Conservation (phyloP, 495 filamentous ascomycete species). For the Podospora anserina region DNA sequence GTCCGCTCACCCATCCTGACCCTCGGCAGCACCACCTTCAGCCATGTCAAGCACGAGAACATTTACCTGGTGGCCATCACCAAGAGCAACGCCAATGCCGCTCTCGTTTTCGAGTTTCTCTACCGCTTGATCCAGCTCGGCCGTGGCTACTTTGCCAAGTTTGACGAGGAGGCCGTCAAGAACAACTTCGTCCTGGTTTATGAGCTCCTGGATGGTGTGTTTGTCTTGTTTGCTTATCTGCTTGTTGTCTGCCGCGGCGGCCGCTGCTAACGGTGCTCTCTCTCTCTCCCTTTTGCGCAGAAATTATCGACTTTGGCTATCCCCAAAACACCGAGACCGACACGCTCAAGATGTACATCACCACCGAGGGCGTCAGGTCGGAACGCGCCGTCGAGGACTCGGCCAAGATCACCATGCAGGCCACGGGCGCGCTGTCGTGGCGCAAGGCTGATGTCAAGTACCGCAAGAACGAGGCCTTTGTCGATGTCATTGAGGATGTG, state of each 20-base stretch:
- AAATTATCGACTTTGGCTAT: constrained; percentile 99
- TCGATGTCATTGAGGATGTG: constrained; percentile 99
- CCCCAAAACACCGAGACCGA: constrained; percentile 99
- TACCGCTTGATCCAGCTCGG: constrained; percentile 88
- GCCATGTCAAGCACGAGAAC: constrained; percentile 99
- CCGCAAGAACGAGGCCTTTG: constrained; percentile 98
- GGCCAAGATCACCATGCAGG: constrained; percentile 98
- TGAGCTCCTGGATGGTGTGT: constrained; percentile 88
- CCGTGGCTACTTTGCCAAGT: constrained; percentile 96
- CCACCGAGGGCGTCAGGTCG: constrained; percentile 96
- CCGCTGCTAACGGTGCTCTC: neutral
- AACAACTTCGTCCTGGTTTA: constrained; percentile 99
- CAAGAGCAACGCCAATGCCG: constrained; percentile 99
- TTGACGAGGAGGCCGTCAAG: constrained; percentile 99
- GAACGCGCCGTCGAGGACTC: constrained; percentile 90
- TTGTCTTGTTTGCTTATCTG: neutral
- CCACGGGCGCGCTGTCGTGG: constrained; percentile 96
- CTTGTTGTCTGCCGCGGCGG: neutral
- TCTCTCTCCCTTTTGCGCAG: constrained; percentile 41
- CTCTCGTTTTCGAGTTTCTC: constrained; percentile 96
- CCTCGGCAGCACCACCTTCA: constrained; percentile 95
- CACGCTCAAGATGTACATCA: constrained; percentile 99
- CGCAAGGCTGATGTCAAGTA: constrained; percentile 96
- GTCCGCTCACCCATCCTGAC: constrained; percentile 97
- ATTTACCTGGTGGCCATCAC: constrained; percentile 98